Base-by-base conservation (phyloP, 768 basidiomycete species). In the Ramaria sp. region DNA sequence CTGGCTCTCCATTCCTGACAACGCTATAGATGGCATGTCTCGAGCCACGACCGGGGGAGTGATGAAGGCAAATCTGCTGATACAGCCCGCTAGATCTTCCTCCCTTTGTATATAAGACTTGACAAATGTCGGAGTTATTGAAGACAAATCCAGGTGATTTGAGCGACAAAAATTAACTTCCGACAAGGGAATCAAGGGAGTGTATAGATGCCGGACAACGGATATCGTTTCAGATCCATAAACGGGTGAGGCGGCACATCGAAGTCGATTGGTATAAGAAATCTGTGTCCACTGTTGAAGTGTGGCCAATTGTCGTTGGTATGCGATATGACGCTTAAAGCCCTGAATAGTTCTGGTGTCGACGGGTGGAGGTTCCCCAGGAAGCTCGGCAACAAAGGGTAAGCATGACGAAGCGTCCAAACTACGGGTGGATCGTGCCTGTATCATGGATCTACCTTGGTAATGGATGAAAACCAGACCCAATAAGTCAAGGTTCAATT, bases 281-380 rank as follows among this genome's bases (percentile, higher is more conserved):
- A 86, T 75, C 52, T 89, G 84, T 1, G 76, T 68, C 84, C 90
- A 88, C 4, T 79, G 81, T 7, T 80, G 72, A 13, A 83, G 72
- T 1, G 66, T 74, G 78, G 78, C 31, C 78, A 71, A 54, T 75
- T 69, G 63, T 72, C 70, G 0, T 63, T 67, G 53, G 79, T 66
- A 72, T 51, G 73, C 70, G 7, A 72, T 72, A 66, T 83, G 83
- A 51, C 69, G 68, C 46, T 72, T 75, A 68, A 82, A 95, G 3
- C 91, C 91, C 0, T 74, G 75, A 42, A 91, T 80, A 0, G 88
- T 90, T 46, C 86, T 80, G 4, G 75, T 77, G 63, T 97, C 91
- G 61, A 77, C 74, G 11, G 84, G 83, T 1, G 91, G 90, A 1
- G 81, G 78, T 54, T 81, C 79, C 22, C 78, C 84, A 0, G 78